Conservation (phyloP, 2,329 filamentous ascomycete species). For the Remersonia thermophila region DNA sequence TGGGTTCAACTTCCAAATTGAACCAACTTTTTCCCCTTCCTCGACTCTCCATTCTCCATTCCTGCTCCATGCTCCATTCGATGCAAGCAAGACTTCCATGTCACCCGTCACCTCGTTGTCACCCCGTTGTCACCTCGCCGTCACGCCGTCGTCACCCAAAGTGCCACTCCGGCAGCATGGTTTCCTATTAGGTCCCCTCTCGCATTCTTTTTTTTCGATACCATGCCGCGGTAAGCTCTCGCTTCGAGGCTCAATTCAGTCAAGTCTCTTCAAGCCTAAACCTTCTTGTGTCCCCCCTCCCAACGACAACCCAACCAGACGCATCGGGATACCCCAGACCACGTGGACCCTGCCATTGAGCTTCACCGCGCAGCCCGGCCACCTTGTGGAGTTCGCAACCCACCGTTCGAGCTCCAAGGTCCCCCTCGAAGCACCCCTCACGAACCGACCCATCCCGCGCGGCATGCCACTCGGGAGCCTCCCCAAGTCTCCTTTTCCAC, state of each 20-base stretch:
- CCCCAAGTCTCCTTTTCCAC: background rate
- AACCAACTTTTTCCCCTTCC: too few relatives aligned
- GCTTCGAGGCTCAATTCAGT: slow-evolving; percentile 5
- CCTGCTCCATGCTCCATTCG: too few relatives aligned
- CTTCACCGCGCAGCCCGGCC: slow-evolving; percentile 8
- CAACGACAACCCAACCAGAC: slow-evolving; percentile 1
- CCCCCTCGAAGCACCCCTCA: too few relatives aligned
- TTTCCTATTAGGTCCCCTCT: too few relatives aligned
- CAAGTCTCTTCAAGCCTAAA: slow-evolving; percentile 4
- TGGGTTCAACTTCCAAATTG: too few relatives aligned
- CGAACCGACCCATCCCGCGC: too few relatives aligned
- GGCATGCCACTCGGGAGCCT: background rate
- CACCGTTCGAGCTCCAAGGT: too few relatives aligned
- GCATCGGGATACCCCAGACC: slow-evolving; percentile 1
- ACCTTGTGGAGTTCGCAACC: slow-evolving; percentile 5
- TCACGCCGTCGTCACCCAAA: too few relatives aligned
- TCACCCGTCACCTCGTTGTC: too few relatives aligned
- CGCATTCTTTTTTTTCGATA: background rate
- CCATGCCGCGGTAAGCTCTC: slow-evolving; percentile 5
- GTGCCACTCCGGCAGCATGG: background rate
- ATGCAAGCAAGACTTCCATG: too few relatives aligned
- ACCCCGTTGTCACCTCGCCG: too few relatives aligned
- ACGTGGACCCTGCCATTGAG: slow-evolving; percentile 10
- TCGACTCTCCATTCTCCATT: too few relatives aligned
- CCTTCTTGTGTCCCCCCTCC: slow-evolving; percentile 1